Conservation (phyloP, 192 early-diverging fungal genomes). For the Lunasporangiospora selenospora region DNA sequence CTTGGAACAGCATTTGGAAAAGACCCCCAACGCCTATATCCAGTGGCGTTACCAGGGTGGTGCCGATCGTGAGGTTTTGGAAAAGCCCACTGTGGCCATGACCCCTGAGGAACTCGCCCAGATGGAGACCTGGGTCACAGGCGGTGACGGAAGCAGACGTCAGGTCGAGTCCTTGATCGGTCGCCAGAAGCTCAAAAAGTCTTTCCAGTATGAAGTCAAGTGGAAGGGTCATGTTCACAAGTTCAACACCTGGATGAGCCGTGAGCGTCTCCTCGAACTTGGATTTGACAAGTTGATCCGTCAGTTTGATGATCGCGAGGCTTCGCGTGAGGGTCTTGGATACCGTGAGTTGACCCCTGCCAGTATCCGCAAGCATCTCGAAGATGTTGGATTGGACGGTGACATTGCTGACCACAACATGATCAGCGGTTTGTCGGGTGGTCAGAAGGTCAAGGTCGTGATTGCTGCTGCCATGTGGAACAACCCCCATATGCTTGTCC, state of each 20-base stretch:
- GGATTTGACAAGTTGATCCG: constrained; percentile 81
- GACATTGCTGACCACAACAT: constrained; percentile 56
- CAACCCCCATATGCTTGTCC: constrained; percentile 83
- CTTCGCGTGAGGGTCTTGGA: constrained; percentile 53
- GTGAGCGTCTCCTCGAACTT: constrained; percentile 69
- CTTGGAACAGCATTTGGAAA: constrained; percentile 80
- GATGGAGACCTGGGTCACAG: constrained; percentile 51
- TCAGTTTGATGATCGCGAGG: constrained; percentile 54
- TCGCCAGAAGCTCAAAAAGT: constrained; percentile 76
- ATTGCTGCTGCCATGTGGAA: constrained; percentile 56
- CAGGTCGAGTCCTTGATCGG: constrained; percentile 61
- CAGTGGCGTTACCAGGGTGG: constrained; percentile 83
- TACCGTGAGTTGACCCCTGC: constrained; percentile 45
- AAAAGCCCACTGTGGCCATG: constrained; percentile 76
- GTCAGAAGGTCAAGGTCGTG: constrained; percentile 69
- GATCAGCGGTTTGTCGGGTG: constrained; percentile 76
- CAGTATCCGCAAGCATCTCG: constrained; percentile 55
- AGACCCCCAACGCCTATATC: constrained; percentile 60
- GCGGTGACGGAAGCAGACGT: constrained; percentile 48
- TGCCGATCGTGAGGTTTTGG: constrained; percentile 79
- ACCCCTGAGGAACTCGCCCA: constrained; percentile 64
- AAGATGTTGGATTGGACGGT: constrained; percentile 52
- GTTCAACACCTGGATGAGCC: constrained; percentile 77
- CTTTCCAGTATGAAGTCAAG: constrained; percentile 72
- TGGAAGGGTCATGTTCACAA: constrained; percentile 79